Base-by-base conservation (phyloP, 768 basidiomycete genomes). In the Pleurotus tuber-regium region DNA sequence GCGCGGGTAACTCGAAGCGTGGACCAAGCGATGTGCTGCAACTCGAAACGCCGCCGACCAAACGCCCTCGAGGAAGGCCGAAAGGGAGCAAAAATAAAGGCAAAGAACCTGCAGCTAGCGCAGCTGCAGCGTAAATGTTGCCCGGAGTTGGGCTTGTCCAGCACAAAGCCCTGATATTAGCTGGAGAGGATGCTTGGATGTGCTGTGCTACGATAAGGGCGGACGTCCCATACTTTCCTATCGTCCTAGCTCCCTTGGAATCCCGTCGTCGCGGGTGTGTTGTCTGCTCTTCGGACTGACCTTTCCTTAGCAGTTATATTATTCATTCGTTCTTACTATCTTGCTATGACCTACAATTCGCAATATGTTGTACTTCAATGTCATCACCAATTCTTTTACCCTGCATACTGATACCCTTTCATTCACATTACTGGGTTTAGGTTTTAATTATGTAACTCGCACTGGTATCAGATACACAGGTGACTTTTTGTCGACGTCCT, bases 21-120 rank as follows among this genome's bases (percentile, higher is more conserved):
- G 19, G 29, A 41, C 70, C 31, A 54, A 55, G 19, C 63, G 59
- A 63, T 19, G 47, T 56, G 21, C 41, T 47, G 44, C 50, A 23
- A 55, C 50, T 19, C 30, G 70, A 68, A 11, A 60, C 54, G 12
- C 64, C 59, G 18, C 57, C 56, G 23, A 58, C 62, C 5, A 87
- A 86, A 55, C 66, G 84, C 11, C 82, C 85, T 0, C 70, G 86
- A 36, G 86, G 86, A 23, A 68, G 86, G 7, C 86, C 86, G 28
- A 84, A 83, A 59, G 86, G 86, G 2, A 88, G 86, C 62, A 86
- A 84, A 65, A 87, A 86, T 54, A 66, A 48, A 48, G 46, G 46
- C 14, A 48, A 48, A 18, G 46, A 48, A 12, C 40, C 23, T 8
- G 21, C 46, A 9, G 46, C 43, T 46, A 26, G 24, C 14, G 16